phyloP scores from a whole-genome alignment of 192 early-diverging fungal genomes.

The Gaertneriomyces sp. region DNA sequence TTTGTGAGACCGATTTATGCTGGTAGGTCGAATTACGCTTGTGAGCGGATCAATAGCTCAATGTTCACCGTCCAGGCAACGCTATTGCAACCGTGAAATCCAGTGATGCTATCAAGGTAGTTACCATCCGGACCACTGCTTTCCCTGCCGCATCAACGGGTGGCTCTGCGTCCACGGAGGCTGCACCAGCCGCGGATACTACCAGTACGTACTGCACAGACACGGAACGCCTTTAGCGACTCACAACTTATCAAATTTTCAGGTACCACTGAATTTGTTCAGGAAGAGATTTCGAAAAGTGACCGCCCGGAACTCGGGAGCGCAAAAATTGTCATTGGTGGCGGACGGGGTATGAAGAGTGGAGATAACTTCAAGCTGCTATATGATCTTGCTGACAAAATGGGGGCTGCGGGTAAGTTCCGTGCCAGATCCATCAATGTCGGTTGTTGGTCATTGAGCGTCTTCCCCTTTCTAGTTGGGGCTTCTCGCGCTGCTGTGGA shows the following conservation, averaged over 20 bases:
- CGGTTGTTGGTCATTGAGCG: slow-evolving; percentile 4
- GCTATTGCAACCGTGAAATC: slow-evolving; percentile 95
- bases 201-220: slow-evolving; percentile 13
- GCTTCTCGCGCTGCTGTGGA: slow-evolving; percentile 97
- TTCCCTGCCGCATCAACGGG: slow-evolving; percentile 71
- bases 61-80: slow-evolving; percentile 58
- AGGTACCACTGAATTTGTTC: slow-evolving; percentile 71
- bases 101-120: slow-evolving; percentile 77
- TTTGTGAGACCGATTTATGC: slow-evolving; percentile 98
- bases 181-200: slow-evolving; percentile 62
- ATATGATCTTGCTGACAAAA: slow-evolving; percentile 89
- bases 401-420: slow-evolving; percentile 79
- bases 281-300: slow-evolving; percentile 86
- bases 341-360: slow-evolving; percentile 95
- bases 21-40: slow-evolving; percentile 47
- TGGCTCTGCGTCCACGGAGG: slow-evolving; percentile 61
- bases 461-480: slow-evolving; percentile 62
- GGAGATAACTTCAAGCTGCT: slow-evolving; percentile 90
- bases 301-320: slow-evolving; percentile 89
- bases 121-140: slow-evolving; percentile 87
- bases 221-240: too few relatives aligned
- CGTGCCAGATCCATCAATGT: not conserved
- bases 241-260: slow-evolving; percentile 1
- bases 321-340: slow-evolving; percentile 87
- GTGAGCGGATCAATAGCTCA: not conserved